phyloP scores from a whole-genome alignment of 257 asterid genomes.

The Solanum tacnaense region DNA sequence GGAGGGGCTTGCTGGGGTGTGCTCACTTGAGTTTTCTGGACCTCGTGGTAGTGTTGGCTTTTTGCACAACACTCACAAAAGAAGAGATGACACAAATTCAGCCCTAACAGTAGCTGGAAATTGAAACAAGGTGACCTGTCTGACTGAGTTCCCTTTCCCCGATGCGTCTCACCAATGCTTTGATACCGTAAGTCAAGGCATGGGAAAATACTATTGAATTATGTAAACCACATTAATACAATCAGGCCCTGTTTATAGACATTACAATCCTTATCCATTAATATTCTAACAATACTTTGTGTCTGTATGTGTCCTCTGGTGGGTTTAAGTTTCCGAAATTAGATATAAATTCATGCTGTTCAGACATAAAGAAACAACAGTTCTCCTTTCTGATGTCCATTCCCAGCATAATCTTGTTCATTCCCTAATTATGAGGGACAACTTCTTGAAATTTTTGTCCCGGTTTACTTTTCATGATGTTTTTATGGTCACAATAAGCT shows the following conservation, averaged over 20 bases:
- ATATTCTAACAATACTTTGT: background rate
- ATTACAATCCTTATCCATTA: constrained; percentile 1
- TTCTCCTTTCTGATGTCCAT: background rate
- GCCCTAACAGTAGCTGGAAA: background rate
- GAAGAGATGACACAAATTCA: background rate
- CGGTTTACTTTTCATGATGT: background rate
- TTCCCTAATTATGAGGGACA: background rate
- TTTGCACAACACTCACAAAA: background rate
- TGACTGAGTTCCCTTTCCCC: background rate
- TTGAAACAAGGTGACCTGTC: background rate
- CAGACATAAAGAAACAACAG: background rate
- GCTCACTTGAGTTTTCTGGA: background rate
- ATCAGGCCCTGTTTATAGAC: background rate
- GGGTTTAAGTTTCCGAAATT: background rate
- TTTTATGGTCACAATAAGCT: background rate
- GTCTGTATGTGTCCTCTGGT: background rate
- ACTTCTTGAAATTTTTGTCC: background rate
- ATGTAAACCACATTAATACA: background rate
- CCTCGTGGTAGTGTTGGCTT: background rate
- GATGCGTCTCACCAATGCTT: background rate
- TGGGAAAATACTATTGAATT: background rate
- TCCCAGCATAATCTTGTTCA: background rate
- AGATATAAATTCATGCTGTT: background rate
- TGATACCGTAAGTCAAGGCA: background rate
- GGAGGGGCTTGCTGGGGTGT: background rate